phyloP scores from a whole-genome alignment of 345 rosid genomes.

The Schrenkiella parvula region DNA sequence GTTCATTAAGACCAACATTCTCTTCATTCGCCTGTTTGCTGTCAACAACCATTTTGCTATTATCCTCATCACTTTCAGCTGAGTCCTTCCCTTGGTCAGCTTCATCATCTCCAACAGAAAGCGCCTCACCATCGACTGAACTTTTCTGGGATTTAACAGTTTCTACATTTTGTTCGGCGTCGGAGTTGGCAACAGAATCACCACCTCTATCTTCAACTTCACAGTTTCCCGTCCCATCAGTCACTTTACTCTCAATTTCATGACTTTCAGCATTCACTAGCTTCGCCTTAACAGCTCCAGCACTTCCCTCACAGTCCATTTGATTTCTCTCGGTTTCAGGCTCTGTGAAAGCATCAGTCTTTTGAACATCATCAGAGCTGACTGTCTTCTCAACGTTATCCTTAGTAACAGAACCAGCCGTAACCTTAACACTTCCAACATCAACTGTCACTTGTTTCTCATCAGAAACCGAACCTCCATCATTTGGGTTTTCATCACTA shows the following conservation, averaged over 20 bases:
- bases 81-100: slow-evolving; percentile 1
- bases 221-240: not conserved
- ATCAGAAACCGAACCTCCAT: slow-evolving; percentile 2
- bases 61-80: not conserved
- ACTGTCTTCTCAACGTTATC: not conserved
- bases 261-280: slow-evolving; percentile 1
- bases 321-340: not conserved
- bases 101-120: not conserved
- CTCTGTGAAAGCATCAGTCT: not conserved
- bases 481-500: not conserved
- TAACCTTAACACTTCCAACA: not conserved
- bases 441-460: not conserved
- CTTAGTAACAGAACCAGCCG: not conserved
- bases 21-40: not conserved
- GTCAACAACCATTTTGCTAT: not conserved
- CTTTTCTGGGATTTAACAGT: not conserved
- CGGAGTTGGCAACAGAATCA: not conserved
- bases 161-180: not conserved
- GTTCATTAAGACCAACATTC: not conserved
- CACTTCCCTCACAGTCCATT: not conserved
- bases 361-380: slow-evolving; percentile 1
- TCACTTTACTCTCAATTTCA: not conserved
- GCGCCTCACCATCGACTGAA: not conserved
- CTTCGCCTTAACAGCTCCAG: not conserved
- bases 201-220: slow-evolving; percentile 7